Evolutionary conservation across 768 basidiomycete species (phyloP), one percentile per base, ranked within the genome.

Genomic region (Chalciporus sphaerocephalus): DNA sequence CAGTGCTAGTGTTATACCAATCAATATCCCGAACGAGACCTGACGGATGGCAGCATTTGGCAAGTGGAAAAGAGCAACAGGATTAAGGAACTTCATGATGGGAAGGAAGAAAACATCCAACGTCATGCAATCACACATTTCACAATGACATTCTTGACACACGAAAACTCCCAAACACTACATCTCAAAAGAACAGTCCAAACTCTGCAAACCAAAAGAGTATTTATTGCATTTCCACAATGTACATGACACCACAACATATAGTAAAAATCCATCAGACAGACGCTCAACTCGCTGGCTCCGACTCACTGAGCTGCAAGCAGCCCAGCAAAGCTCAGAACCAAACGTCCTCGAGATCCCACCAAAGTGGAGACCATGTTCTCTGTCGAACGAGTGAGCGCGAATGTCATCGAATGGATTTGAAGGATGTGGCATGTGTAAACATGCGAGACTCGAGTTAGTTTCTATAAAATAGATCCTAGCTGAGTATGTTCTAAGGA

Each of bases 391-490:
- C 78, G 80, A 76, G 78, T 60, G 75, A 74, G 76, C 71, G 77
- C 76, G 56, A 44, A 68, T 71, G 71, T 83, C 81, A 83, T 83
- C 81, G 76, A 78, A 66, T 78, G 79, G 76, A 82, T 74, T 74
- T 79, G 75, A 81, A 79, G 74, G 69, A 75, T 76, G 76, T 62
- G 80, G 80, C 81, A 83, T 80, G 79, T 74, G 72, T 81, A 80
- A 80, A 81, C 79, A 81, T 83, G 81, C 81, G 76, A 81, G 79
- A 83, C 79, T 80, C 80, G 78, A 67, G 81, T 81, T 77, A 81
- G 80, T 79, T 79, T 78, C 81, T 83, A 79, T 81, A 80, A 61
- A 82, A 83, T 78, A 83, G 80, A 83, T 82, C 80, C 80, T 83
- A 79, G 76, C 78, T 79, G 81, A 82, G 81, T 83, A 82, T 82